These are phyloP conservation scores for Dillenia turbinata DNA, from an alignment of 164 flowering plant species.

Conservation along the genomic window DNA sequence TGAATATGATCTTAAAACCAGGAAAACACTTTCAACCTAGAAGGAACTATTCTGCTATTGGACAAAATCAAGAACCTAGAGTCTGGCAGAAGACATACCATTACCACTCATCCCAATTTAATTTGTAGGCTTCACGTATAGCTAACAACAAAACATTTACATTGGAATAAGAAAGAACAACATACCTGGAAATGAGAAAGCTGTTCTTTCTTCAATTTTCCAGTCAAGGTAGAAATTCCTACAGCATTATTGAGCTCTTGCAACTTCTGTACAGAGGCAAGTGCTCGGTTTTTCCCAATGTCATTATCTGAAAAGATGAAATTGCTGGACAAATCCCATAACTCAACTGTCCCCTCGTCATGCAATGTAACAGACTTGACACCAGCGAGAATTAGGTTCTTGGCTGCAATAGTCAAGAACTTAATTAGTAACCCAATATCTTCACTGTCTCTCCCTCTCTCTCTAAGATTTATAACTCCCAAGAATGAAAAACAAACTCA, in stretches of 20 bases:
- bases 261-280: constrained; percentile 74
- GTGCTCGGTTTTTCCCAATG: constrained; percentile 76
- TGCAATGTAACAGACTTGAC: constrained; percentile 88
- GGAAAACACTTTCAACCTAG: too few species aligned
- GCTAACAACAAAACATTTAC: too few species aligned
- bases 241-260: constrained; percentile 86
- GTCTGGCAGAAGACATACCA: too few species aligned
- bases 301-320: constrained; percentile 71
- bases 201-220: constrained; percentile 46
- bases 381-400: constrained; percentile 85
- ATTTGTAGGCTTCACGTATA: too few species aligned
- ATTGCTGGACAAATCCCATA: constrained; percentile 87
- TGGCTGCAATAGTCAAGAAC: constrained; percentile 50
- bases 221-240: constrained; percentile 44
- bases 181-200: constrained; percentile 76
- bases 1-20: too few species aligned
- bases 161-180: constrained; percentile 13
- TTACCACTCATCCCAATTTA: too few species aligned
- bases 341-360: constrained; percentile 66
- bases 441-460: too few species aligned
- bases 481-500: too few species aligned
- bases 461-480: too few species aligned
- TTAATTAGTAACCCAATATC: not conserved
- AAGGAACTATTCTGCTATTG: too few species aligned
- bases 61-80: too few species aligned